Evolutionary conservation across 108 stramenopile genomes (phyloP).

Genomic region (Pseudonitzschia delicatissima): DNA sequence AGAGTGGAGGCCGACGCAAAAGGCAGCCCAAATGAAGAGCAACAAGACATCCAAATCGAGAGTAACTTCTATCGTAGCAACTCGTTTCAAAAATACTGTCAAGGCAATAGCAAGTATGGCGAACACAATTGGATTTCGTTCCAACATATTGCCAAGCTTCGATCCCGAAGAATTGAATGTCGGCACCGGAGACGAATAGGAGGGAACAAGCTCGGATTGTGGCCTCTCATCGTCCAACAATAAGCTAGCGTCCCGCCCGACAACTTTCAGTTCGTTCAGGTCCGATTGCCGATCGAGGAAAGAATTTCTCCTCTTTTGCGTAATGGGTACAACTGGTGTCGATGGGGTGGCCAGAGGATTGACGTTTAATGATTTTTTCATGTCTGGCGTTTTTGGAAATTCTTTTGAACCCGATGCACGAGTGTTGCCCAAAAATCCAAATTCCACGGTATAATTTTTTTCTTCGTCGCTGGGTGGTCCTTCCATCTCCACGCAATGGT

Average conservation of each 20-base stretch:
- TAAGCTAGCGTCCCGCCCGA: slow-evolving; percentile 37
- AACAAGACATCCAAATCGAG: slow-evolving; percentile 50
- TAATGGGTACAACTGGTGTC: slow-evolving; percentile 41
- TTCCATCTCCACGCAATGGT: slow-evolving; percentile 37
- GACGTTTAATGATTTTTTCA: too few species aligned
- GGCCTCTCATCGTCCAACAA: slow-evolving; percentile 44
- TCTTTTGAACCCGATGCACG: too few species aligned
- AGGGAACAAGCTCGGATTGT: slow-evolving; percentile 32
- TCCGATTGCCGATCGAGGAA: slow-evolving; percentile 19
- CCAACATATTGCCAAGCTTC: slow-evolving; percentile 31
- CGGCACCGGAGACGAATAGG: slow-evolving; percentile 33
- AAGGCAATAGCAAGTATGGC: slow-evolving; percentile 12
- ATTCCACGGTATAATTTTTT: neutral
- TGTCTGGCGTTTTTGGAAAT: too few species aligned
- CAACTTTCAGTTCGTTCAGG: slow-evolving; percentile 32
- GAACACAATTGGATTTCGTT: slow-evolving; percentile 44
- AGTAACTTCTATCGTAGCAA: slow-evolving; percentile 21
- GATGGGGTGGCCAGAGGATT: too few species aligned
- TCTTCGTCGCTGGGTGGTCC: neutral
- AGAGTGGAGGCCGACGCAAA: slow-evolving; percentile 51
- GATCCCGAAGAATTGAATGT: slow-evolving; percentile 23
- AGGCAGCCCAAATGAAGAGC: slow-evolving; percentile 44
- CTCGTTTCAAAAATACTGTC: slow-evolving; percentile 13
- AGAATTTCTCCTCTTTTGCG: slow-evolving; percentile 30
- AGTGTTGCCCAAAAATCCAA: too few species aligned